phyloP scores from a whole-genome alignment of 2,329 filamentous ascomycete species.

The Keithomyces neogunnii region DNA sequence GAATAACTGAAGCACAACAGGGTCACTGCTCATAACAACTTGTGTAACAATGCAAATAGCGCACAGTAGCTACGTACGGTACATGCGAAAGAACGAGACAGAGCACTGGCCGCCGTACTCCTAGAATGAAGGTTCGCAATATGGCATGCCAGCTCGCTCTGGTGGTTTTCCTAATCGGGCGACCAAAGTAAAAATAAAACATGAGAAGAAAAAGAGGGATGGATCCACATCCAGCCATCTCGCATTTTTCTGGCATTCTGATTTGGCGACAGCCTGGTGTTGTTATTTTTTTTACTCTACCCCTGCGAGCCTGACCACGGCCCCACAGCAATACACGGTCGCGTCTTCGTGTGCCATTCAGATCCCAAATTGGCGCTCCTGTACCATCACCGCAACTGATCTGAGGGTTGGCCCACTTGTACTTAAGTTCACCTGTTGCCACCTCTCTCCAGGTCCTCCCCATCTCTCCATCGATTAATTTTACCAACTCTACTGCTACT shows the following conservation, averaged over 20 bases:
- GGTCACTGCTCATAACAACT: too few species aligned
- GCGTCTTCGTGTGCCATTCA: constrained; percentile 1
- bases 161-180: neutral
- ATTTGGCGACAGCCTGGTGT: neutral
- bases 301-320: too few species aligned
- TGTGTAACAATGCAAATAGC: too few species aligned
- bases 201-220: too few species aligned
- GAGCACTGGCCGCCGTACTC: too few species aligned
- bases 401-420: constrained; percentile 27
- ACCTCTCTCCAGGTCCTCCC: constrained; percentile 12
- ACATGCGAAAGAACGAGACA: too few species aligned
- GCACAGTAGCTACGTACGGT: too few species aligned
- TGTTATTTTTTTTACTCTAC: neutral
- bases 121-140: too few species aligned
- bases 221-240: neutral
- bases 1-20: too few species aligned
- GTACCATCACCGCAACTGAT: constrained; percentile 21
- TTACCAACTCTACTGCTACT: constrained; percentile 3
- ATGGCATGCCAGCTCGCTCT: too few species aligned
- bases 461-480: constrained; percentile 2
- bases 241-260: neutral
- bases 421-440: constrained; percentile 29
- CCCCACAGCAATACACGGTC: neutral
- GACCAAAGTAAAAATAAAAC: too few species aligned
- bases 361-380: neutral